A percentile compares a stretch with the other conserved stretches of the same genome.
These are phyloP conservation scores for Hortiboletus flavorubellus DNA, from an alignment of 768 basidiomycete species.

Conservation along the genomic window DNA sequence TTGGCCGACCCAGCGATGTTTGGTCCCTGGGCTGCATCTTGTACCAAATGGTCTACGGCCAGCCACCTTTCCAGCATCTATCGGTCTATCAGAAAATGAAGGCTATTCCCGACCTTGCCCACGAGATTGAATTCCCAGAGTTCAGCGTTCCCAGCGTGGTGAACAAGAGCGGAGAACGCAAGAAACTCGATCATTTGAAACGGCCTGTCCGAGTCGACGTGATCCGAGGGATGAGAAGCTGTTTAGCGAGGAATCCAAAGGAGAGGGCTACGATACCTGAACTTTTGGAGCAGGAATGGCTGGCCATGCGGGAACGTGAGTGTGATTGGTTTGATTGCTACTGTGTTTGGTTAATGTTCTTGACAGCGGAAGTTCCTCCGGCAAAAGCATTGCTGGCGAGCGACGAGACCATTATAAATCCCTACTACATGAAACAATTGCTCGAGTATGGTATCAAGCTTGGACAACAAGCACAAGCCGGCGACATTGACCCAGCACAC, in stretches of 20 bases:
- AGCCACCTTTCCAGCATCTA: conserved; percentile 86
- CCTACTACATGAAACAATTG: conserved; percentile 76
- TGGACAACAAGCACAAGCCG: conserved; percentile 40
- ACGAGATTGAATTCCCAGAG: conserved; percentile 82
- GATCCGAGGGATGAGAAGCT: conserved; percentile 80
- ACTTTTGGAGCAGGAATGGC: conserved; percentile 78
- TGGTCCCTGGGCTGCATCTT: conserved; percentile 98
- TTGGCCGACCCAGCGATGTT: conserved; percentile 93
- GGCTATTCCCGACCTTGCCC: conserved; percentile 77
- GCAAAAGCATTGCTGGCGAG: conserved; percentile 35
- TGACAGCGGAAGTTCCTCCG: conserved; percentile 25
- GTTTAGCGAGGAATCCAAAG: conserved; percentile 76
- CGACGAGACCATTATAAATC: conserved; percentile 72
- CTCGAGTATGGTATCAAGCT: conserved; percentile 67
- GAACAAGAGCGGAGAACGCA: conserved; percentile 33
- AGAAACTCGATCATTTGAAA: conserved; percentile 66
- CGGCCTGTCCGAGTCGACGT: conserved; percentile 69
- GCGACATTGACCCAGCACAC: conserved; percentile 43
- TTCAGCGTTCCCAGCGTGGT: conserved; percentile 47
- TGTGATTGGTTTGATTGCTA: neutral
- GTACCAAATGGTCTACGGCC: conserved; percentile 98
- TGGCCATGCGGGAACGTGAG: conserved; percentile 49
- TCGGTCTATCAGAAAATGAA: conserved; percentile 88
- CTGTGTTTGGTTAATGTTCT: neutral
- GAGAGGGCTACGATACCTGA: conserved; percentile 85